A percentile compares a stretch with the other conserved stretches of the same genome.
phyloP scores from a whole-genome alignment of 257 asterid genomes.

The Solanum medicagineum region DNA sequence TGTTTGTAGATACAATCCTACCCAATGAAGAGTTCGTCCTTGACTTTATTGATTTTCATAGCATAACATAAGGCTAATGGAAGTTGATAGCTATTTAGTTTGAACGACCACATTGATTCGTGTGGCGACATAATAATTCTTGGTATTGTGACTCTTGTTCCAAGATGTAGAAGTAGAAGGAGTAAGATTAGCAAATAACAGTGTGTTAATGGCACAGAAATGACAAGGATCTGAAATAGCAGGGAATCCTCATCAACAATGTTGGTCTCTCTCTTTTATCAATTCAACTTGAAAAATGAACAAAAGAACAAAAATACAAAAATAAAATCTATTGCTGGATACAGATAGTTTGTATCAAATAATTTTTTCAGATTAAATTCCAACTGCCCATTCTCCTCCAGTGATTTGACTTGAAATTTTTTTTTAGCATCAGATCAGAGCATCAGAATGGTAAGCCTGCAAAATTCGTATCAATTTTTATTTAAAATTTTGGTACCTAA shows the following conservation, averaged over 20 bases:
- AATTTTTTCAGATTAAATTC: background rate
- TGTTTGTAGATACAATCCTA: background rate
- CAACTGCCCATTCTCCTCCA: background rate
- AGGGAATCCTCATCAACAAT: slow-evolving; percentile 12
- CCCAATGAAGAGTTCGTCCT: background rate
- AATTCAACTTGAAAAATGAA: background rate
- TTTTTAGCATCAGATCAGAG: slow-evolving; percentile 3
- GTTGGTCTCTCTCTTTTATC: background rate
- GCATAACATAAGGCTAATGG: background rate
- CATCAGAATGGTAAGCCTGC: slow-evolving; percentile 32
- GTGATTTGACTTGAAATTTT: background rate
- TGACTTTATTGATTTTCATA: background rate
- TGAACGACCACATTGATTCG: background rate
- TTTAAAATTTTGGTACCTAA: too few relatives aligned
- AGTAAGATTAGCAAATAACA: background rate
- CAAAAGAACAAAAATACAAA: background rate
- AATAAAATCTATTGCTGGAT: background rate
- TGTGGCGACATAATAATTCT: background rate
- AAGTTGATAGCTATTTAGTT: background rate
- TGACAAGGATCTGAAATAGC: slow-evolving; percentile 40
- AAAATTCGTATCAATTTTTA: background rate
- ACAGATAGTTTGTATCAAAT: background rate
- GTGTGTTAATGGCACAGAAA: slow-evolving; percentile 4
- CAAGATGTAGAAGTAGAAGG: background rate
- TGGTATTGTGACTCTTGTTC: background rate